Conservation (phyloP, 176 grass and related monocot genomes). For the Triticum monococcum region DNA sequence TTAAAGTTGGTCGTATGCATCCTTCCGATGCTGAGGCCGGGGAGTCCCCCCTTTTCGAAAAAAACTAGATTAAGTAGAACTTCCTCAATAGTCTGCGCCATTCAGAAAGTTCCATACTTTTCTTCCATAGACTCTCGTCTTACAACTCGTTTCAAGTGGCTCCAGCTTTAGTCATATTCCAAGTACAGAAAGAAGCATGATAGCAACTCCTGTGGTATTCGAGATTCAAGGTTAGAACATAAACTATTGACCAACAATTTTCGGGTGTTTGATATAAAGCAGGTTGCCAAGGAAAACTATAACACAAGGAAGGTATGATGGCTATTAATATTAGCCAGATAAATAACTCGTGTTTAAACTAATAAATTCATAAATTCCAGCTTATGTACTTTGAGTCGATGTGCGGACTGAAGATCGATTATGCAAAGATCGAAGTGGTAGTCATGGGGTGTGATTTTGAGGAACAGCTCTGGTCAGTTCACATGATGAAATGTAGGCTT, state of each 20-base stretch:
- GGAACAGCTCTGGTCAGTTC: too few relatives aligned
- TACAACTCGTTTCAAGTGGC: conserved; percentile 5
- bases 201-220: not conserved
- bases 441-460: too few relatives aligned
- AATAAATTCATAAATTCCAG: not conserved
- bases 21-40: too few relatives aligned
- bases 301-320: not conserved
- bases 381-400: too few relatives aligned
- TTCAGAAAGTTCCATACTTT: not conserved
- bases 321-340: not conserved
- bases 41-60: too few relatives aligned
- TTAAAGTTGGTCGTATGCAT: too few relatives aligned
- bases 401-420: too few relatives aligned
- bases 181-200: conserved; percentile 12
- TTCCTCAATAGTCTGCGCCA: not conserved
- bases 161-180: conserved; percentile 5
- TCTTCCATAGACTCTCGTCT: not conserved
- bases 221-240: conserved; percentile 3
- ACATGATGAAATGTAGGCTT: too few relatives aligned
- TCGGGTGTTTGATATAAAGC: not conserved
- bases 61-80: not conserved
- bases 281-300: not conserved
- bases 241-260: not conserved
- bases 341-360: not conserved
- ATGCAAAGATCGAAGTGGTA: too few relatives aligned